Conservation (phyloP, 805 yeast genomes). For the Candida glaebosa region DNA sequence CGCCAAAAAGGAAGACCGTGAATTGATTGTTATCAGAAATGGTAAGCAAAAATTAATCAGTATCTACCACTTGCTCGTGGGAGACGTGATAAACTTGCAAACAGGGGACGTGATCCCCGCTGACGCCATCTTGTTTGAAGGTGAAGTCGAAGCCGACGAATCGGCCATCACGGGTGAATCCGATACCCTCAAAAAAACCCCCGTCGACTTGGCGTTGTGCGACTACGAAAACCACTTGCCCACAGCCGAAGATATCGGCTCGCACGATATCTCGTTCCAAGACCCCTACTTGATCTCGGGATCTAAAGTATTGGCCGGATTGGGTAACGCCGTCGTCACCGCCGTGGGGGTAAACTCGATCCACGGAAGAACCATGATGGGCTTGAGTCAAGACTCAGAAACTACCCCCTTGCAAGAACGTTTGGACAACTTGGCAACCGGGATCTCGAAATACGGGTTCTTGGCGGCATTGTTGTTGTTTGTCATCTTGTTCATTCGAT, state of each 20-base stretch:
- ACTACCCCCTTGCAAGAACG: conserved; percentile 87
- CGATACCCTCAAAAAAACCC: conserved; percentile 67
- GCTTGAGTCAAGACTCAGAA: conserved; percentile 72
- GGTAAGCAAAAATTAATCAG: conserved; percentile 67
- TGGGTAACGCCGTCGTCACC: conserved; percentile 81
- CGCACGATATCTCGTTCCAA: conserved; percentile 38
- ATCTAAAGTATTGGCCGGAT: conserved; percentile 79
- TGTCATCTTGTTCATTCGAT: conserved; percentile 73
- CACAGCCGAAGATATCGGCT: conserved; percentile 37
- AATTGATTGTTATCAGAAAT: conserved; percentile 69
- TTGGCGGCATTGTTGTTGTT: conserved; percentile 81
- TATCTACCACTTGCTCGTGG: conserved; percentile 75
- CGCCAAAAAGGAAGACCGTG: conserved; percentile 82
- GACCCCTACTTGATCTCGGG: conserved; percentile 93
- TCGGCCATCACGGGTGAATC: conserved; percentile 93
- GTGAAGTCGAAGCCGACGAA: conserved; percentile 87
- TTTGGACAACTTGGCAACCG: conserved; percentile 79
- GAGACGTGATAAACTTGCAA: conserved; percentile 77
- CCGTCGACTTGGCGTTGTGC: conserved; percentile 44
- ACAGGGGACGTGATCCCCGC: conserved; percentile 96
- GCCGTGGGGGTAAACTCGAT: conserved; percentile 89
- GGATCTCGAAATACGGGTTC: conserved; percentile 92
- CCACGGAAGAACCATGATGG: conserved; percentile 87
- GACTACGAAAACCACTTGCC: conserved; percentile 24
- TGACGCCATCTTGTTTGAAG: conserved; percentile 72